A percentile compares a stretch with the other conserved stretches of the same genome.
phyloP scores from a whole-genome alignment of 352 stramenopile species.

The Phytophthora lateralis region DNA sequence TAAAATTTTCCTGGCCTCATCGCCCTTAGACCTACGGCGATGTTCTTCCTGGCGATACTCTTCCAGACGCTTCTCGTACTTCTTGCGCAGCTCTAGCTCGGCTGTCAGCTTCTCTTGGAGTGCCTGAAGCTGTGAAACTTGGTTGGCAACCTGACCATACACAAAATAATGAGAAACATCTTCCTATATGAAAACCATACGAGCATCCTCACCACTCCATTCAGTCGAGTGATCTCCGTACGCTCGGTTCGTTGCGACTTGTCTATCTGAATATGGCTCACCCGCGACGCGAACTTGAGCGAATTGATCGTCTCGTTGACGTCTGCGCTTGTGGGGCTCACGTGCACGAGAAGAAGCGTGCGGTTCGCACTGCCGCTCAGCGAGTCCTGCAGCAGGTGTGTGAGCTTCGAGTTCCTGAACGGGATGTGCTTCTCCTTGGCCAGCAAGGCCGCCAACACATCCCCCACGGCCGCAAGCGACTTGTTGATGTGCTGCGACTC shows the following conservation, averaged over 20 bases:
- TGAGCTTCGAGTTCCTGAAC: constrained; percentile 88
- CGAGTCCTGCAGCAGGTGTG: constrained; percentile 82
- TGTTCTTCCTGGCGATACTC: constrained; percentile 76
- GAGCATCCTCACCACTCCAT: constrained; percentile 54
- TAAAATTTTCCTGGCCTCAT: constrained; percentile 50
- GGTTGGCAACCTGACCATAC: constrained; percentile 55
- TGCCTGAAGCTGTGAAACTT: constrained; percentile 64
- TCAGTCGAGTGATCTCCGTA: constrained; percentile 64
- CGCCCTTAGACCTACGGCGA: constrained; percentile 50
- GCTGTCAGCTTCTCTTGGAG: constrained; percentile 72
- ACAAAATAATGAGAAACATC: neutral
- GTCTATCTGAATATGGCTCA: constrained; percentile 49
- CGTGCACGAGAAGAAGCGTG: constrained; percentile 69
- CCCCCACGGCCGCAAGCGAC: constrained; percentile 72
- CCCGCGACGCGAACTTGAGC: constrained; percentile 76
- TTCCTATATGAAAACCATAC: neutral
- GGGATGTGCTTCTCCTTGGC: constrained; percentile 85
- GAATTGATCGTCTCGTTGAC: constrained; percentile 78
- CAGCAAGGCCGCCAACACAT: constrained; percentile 70
- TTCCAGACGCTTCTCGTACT: constrained; percentile 78
- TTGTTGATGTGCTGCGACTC: constrained; percentile 87
- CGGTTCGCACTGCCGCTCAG: constrained; percentile 47
- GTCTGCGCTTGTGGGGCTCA: constrained; percentile 53
- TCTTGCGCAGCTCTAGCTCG: constrained; percentile 70
- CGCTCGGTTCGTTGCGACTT: constrained; percentile 54